These are phyloP conservation scores for Fusarium newnesense DNA, from an alignment of 2,329 filamentous ascomycete species.

Conservation along the genomic window DNA sequence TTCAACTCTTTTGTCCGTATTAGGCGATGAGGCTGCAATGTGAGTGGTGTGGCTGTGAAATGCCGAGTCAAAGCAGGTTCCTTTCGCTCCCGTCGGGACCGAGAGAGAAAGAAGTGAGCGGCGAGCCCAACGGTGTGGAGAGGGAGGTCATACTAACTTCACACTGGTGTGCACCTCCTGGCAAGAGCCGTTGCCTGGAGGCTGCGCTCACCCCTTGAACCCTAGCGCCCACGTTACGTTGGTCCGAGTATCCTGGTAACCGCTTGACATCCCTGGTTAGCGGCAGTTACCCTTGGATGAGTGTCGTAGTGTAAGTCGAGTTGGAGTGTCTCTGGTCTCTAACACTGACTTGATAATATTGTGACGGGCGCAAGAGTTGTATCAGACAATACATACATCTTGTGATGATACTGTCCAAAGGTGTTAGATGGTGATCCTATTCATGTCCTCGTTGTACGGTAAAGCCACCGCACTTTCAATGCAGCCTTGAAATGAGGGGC, in stretches of 20 bases:
- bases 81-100: constrained; percentile 44
- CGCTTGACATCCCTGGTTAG: constrained; percentile 30
- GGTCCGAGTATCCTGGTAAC: constrained; percentile 35
- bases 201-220: constrained; percentile 9
- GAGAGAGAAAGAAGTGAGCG: constrained; percentile 23
- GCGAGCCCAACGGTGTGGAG: constrained; percentile 40
- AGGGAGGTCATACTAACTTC: constrained; percentile 9
- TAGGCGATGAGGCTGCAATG: constrained; percentile 1
- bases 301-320: constrained; percentile 28
- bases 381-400: not conserved
- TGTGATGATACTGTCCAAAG: not conserved
- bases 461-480: not conserved
- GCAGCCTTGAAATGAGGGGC: constrained; percentile 30
- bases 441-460: not conserved
- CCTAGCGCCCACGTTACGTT: constrained; percentile 42
- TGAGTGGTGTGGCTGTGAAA: constrained; percentile 35
- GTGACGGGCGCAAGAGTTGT: not conserved
- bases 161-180: constrained; percentile 14
- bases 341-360: constrained; percentile 1
- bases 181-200: constrained; percentile 11
- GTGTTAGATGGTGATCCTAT: too few relatives aligned
- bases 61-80: constrained; percentile 38
- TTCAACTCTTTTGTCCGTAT: constrained; percentile 12
- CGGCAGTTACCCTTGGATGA: constrained; percentile 30
- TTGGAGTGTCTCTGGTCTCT: constrained; percentile 5